Evolutionary conservation across 139 green algal species (phyloP), one percentile per base, ranked within the genome.

Genomic region (Picocystis salinarum): DNA sequence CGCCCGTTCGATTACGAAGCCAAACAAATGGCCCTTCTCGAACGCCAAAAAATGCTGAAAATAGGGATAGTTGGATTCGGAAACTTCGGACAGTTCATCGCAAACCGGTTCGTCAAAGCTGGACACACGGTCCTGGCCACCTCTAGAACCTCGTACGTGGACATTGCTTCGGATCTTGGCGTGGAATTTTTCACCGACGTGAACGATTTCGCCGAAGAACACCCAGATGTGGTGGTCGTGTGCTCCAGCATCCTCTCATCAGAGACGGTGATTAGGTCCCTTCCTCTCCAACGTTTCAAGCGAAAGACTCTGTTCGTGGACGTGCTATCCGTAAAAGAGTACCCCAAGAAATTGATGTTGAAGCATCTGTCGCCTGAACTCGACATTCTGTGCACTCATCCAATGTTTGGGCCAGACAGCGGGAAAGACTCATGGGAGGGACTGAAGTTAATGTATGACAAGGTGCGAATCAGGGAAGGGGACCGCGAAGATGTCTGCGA

Each of bases 311-410:
- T 99, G 17, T 80, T 99, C 50, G 87, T 96, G 18, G 89, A 99
- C 45, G 85, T 99, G 33, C 62, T 97, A 4, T 91, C 74, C 5
- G 89, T 99, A 12, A 99, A 99, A 67, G 72, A 82, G 52, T 97
- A 95, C 52, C 89, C 89, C 10, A 93, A 94, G 62, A 67, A 71
- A 42, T 55, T 93, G 48, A 56, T 97, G 34, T 69, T 92, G 28
- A 40, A 40, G n/a, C 6, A 45, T 23, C 64, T 92, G 15, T 74
- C 78, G 0, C 44, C n/a, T n/a, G n/a, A n/a, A n/a, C 67, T 95
- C 48, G 89, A 99, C 68, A 79, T 99, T 25, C 57, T 99, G 37
- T 99, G 89, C 69, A 91, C 80, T n/a, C 89, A 99, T 56, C 89
- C 89, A 29, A 99, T 99, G 89, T 99, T 99, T 67, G 89, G 89